Evolutionary conservation across 2,329 filamentous ascomycete genomes (phyloP).

Genomic region (Neonectria hederae): DNA sequence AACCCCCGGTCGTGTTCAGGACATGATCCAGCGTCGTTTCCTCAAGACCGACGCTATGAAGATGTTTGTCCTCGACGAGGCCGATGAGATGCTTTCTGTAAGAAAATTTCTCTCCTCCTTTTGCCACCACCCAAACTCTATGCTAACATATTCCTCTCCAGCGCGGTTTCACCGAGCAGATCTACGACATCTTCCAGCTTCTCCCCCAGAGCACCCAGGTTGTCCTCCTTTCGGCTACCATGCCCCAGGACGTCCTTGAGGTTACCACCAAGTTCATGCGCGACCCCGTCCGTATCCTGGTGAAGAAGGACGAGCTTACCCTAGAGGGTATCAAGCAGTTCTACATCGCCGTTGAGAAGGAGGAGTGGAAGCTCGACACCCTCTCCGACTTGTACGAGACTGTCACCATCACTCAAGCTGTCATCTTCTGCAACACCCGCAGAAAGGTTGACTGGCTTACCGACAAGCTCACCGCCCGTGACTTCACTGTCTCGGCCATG

Average conservation of each 20-base stretch:
- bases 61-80: conserved; percentile 99
- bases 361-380: conserved; percentile 99
- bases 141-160: conserved; percentile 54
- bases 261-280: conserved; percentile 99
- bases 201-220: conserved; percentile 98
- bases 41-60: conserved; percentile 98
- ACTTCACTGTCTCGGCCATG: conserved; percentile 99
- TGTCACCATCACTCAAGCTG: conserved; percentile 98
- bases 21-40: conserved; percentile 99
- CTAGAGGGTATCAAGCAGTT: conserved; percentile 99
- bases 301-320: conserved; percentile 99
- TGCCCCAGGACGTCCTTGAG: conserved; percentile 98
- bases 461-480: conserved; percentile 97
- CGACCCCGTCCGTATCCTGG: conserved; percentile 97
- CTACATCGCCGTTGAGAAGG: conserved; percentile 99
- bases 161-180: conserved; percentile 99
- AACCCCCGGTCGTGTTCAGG: conserved; percentile 97
- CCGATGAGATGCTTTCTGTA: conserved; percentile 97
- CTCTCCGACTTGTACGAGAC: conserved; percentile 99
- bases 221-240: conserved; percentile 96
- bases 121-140: neutral
- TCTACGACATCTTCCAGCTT: conserved; percentile 99
- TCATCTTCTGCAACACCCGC: conserved; percentile 99
- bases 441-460: conserved; percentile 99
- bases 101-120: conserved; percentile 46